Conservation (phyloP, 768 basidiomycete species). For the Phanerochaete sordida region DNA sequence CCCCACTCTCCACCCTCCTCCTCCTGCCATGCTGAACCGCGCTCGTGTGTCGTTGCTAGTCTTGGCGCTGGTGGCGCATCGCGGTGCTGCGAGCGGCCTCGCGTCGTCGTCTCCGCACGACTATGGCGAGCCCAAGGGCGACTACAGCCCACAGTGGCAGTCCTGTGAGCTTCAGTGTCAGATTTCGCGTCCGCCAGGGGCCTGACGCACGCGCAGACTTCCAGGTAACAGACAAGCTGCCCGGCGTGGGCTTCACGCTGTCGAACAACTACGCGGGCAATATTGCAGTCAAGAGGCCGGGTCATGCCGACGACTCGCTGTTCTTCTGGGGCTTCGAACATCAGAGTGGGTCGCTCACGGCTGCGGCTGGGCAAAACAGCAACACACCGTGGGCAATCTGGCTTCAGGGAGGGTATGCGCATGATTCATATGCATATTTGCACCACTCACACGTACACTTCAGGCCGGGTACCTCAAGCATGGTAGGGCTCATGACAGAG, state of each 20-base stretch:
- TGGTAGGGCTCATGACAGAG: constrained; percentile 63
- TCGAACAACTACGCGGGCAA: constrained; percentile 35
- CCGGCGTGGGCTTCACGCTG: constrained; percentile 30
- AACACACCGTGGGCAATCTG: constrained; percentile 36
- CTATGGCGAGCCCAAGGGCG: neutral
- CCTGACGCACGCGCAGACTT: constrained; percentile 24
- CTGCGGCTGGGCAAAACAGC: constrained; percentile 15
- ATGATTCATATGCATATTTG: neutral
- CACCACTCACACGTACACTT: constrained; percentile 27
- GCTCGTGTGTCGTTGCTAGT: too few relatives aligned
- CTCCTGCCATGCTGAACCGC: too few relatives aligned
- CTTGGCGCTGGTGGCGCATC: too few relatives aligned
- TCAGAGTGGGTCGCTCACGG: constrained; percentile 33
- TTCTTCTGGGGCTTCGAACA: constrained; percentile 41
- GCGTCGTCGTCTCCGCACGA: neutral
- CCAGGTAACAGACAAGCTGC: constrained; percentile 31
- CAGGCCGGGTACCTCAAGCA: constrained; percentile 71
- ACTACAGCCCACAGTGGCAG: constrained; percentile 29
- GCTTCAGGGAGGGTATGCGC: constrained; percentile 32
- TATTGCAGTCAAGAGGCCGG: constrained; percentile 27
- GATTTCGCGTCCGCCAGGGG: neutral
- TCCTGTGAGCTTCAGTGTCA: constrained; percentile 20
- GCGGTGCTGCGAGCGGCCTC: neutral
- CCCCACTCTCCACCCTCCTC: too few relatives aligned
- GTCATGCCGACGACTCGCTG: constrained; percentile 33